Percentiles rank a stretch among this genome's conserved stretches.
phyloP scores from a whole-genome alignment of 805 yeast species.

The Debaryomyces prosopidis region DNA sequence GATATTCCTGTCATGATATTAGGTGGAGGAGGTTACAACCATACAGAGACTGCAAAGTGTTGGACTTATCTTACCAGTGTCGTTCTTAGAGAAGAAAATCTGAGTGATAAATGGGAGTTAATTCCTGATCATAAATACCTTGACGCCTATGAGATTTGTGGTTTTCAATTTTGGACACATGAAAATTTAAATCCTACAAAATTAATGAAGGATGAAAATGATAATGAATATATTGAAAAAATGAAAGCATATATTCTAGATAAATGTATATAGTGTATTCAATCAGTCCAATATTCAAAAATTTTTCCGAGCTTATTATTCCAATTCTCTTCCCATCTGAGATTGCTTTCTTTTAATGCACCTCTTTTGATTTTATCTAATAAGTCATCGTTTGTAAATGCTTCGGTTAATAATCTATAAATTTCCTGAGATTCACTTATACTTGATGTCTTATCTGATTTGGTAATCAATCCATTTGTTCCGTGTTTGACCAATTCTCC shows the following conservation, averaged over 20 bases:
- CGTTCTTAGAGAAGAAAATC: conserved; percentile 12
- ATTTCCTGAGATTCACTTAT: conserved; percentile 24
- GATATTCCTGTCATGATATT: conserved; percentile 46
- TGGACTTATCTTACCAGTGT: conserved; percentile 49
- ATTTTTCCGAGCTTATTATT: conserved; percentile 35
- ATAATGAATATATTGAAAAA: conserved; percentile 24
- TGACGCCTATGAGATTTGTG: conserved; percentile 45
- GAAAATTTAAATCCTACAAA: conserved; percentile 21
- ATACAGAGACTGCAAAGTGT: conserved; percentile 58
- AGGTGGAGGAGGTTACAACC: conserved; percentile 82
- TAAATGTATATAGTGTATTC: conserved; percentile 2
- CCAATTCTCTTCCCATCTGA: conserved; percentile 84
- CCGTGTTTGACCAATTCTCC: conserved; percentile 71
- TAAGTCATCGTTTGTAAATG: conserved; percentile 29
- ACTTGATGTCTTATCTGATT: conserved; percentile 12
- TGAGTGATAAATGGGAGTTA: conserved; percentile 36
- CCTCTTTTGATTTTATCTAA: conserved; percentile 55
- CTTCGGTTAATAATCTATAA: conserved; percentile 21
- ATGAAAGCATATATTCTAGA: conserved; percentile 13
- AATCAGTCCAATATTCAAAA: conserved; percentile 18
- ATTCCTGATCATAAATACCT: conserved; percentile 52
- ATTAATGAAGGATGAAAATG: conserved; percentile 31
- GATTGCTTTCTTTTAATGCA: conserved; percentile 67
- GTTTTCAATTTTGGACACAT: conserved; percentile 50
- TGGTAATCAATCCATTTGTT: conserved; percentile 62